Percentiles rank a stretch among this genome's conserved stretches.
These are phyloP conservation scores for Pezicula radicicola DNA, from an alignment of 2,329 filamentous ascomycete species.

Conservation along the genomic window DNA sequence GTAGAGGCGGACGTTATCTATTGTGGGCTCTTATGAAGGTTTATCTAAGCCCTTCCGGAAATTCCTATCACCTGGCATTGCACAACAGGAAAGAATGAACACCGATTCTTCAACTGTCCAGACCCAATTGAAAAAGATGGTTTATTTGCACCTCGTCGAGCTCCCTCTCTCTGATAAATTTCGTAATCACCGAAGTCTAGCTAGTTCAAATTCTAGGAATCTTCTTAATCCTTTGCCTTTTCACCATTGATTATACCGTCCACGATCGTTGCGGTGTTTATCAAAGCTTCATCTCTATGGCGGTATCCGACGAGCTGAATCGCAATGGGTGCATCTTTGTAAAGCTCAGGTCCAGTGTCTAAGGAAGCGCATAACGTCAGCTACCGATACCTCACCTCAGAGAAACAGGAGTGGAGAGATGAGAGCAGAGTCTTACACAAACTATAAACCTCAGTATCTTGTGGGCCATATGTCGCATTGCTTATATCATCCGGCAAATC, in stretches of 20 bases:
- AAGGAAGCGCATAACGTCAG: slow-evolving; percentile 8
- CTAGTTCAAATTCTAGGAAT: too few relatives aligned
- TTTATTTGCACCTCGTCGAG: too few relatives aligned
- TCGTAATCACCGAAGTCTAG: too few relatives aligned
- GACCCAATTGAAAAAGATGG: too few relatives aligned
- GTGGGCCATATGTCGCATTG: slow-evolving; percentile 23
- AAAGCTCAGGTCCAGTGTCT: slow-evolving; percentile 29
- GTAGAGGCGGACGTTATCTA: too few relatives aligned
- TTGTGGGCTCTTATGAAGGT: too few relatives aligned
- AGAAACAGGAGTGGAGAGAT: neutral
- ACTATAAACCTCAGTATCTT: slow-evolving; percentile 19
- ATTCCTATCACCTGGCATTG: too few relatives aligned
- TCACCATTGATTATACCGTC: slow-evolving; percentile 8
- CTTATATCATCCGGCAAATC: slow-evolving; percentile 23
- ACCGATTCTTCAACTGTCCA: too few relatives aligned
- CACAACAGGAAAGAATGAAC: too few relatives aligned
- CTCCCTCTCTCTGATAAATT: too few relatives aligned
- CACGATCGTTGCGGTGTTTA: slow-evolving; percentile 20
- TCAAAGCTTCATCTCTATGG: slow-evolving; percentile 26
- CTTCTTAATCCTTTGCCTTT: too few relatives aligned
- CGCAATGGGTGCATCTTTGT: slow-evolving; percentile 23
- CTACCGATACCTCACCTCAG: neutral
- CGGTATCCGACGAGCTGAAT: slow-evolving; percentile 30
- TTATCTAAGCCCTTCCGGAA: too few relatives aligned
- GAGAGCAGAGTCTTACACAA: slow-evolving; percentile 16